Conservation (phyloP, 805 yeast species). For the Cyberlindnera euphorbiae region DNA sequence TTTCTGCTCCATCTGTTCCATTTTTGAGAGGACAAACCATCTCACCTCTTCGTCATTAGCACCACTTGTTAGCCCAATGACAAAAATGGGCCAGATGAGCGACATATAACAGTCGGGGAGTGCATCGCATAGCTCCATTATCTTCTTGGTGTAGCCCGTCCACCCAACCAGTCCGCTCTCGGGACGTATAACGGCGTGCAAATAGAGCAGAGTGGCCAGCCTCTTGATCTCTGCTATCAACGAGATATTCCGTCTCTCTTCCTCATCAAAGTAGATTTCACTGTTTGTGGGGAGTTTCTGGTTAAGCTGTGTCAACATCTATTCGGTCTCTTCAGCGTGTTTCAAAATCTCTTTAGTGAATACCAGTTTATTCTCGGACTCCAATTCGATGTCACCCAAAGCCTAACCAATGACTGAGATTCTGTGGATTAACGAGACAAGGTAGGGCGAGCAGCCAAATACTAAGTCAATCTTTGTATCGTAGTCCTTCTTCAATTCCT, state of each 20-base stretch:
- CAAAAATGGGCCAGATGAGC: slow-evolving; percentile 37
- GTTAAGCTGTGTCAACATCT: slow-evolving; percentile 22
- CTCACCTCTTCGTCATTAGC: slow-evolving; percentile 30
- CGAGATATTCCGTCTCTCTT: slow-evolving; percentile 20
- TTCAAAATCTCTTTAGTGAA: slow-evolving; percentile 20
- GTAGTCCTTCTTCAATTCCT: slow-evolving; percentile 28
- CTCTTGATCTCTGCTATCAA: slow-evolving; percentile 36
- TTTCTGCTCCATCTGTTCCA: slow-evolving; percentile 32
- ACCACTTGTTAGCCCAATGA: slow-evolving; percentile 32
- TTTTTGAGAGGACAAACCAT: slow-evolving; percentile 34
- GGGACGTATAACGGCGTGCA: slow-evolving; percentile 33
- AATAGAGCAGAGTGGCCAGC: slow-evolving; percentile 31
- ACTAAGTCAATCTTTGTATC: slow-evolving; percentile 35
- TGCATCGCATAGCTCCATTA: slow-evolving; percentile 21
- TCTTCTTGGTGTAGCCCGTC: slow-evolving; percentile 19
- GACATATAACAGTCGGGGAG: slow-evolving; percentile 33
- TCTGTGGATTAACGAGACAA: slow-evolving; percentile 33
- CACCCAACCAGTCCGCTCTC: too few species aligned
- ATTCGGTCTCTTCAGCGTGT: slow-evolving; percentile 28
- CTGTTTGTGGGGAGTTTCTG: slow-evolving; percentile 24
- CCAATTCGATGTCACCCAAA: slow-evolving; percentile 31
- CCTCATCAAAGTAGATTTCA: slow-evolving; percentile 16
- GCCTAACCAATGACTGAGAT: slow-evolving; percentile 34
- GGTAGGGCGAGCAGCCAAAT: slow-evolving; percentile 36
- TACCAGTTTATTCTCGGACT: slow-evolving; percentile 11